A percentile compares a stretch with the other conserved stretches of the same genome.
Conservation (phyloP, 2,329 filamentous ascomycete genomes). For the Epichloe uncinata region DNA sequence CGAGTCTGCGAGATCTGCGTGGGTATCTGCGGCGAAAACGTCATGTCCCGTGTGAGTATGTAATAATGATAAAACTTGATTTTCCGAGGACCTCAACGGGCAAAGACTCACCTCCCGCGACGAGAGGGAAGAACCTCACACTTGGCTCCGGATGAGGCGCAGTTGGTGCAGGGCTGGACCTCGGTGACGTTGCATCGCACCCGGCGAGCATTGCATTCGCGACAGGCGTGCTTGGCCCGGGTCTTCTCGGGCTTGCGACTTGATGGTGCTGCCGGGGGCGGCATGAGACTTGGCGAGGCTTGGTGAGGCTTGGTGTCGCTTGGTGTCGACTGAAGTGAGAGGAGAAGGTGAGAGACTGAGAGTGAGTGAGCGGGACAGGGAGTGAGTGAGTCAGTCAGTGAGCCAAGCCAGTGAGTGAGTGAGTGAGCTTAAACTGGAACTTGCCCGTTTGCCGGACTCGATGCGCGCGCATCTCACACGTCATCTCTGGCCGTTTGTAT, state of each 20-base stretch:
- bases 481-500: no score
- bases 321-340: neutral
- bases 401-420: neutral
- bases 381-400: neutral
- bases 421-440: neutral
- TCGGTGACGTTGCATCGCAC: conserved; percentile 24
- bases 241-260: conserved; percentile 19
- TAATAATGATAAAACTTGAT: no score
- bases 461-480: no score
- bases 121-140: conserved; percentile 22
- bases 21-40: conserved; percentile 11
- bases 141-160: conserved; percentile 11
- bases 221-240: conserved; percentile 22
- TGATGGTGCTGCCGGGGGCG: neutral
- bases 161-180: conserved; percentile 20
- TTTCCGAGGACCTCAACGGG: no score
- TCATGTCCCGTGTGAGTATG: no score
- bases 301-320: neutral
- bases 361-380: neutral
- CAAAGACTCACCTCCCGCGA: conserved; percentile 16
- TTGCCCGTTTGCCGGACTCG: no score
- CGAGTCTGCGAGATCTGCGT: conserved; percentile 10
- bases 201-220: conserved; percentile 21
- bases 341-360: neutral
- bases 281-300: neutral